Evolutionary conservation across 2,329 filamentous ascomycete species (phyloP), one percentile per base, ranked within the genome.

Genomic region (Fusarium udum): DNA sequence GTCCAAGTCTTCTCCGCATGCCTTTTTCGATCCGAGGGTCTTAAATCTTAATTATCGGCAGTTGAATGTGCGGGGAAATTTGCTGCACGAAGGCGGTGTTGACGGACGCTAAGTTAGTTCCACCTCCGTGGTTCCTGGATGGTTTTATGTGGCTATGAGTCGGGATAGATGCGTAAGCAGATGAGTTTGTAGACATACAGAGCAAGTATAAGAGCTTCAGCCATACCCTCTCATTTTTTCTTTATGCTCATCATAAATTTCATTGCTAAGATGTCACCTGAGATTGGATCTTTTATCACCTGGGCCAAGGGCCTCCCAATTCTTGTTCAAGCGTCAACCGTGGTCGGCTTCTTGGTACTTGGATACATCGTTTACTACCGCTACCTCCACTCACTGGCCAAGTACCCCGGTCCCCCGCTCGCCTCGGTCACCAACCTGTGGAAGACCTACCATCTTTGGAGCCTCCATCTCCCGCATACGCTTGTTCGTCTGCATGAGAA

Each of bases 371-470:
- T 37, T 7, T 52, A 52, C n/a, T 52, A 52, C 14, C 32, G 32
- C 8, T 28, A 52, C 16, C n/a, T 52, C 9, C 24, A 37, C 3
- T 24, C 49, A 22, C n/a, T 52, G 8, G n/a, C 49, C 8, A 28
- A 37, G n/a, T 52, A 37, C 13, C 32, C 49, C 10, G 49, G 32
- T 7, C 32, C 49, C 0, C 49, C n/a, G 4, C 18, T 52, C 4
- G n/a, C 49, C 12, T 36, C 49, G 13, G 2, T 52, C 3, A 52
- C 49, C 49, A 52, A 52, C 13, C 2, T 52, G 2, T 52, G 49
- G 49, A 52, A 52, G 26, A 52, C 49, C 7, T 52, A 52, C n/a
- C 32, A 52, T 15, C 32, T 52, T 24, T 52, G 32, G 49, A 37
- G 5, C 32, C 8, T 52, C 12, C 32, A 26, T 24, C 32, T 52